Evolutionary conservation across 2,329 filamentous ascomycete genomes (phyloP).

Genomic region (Penicillium sp.): DNA sequence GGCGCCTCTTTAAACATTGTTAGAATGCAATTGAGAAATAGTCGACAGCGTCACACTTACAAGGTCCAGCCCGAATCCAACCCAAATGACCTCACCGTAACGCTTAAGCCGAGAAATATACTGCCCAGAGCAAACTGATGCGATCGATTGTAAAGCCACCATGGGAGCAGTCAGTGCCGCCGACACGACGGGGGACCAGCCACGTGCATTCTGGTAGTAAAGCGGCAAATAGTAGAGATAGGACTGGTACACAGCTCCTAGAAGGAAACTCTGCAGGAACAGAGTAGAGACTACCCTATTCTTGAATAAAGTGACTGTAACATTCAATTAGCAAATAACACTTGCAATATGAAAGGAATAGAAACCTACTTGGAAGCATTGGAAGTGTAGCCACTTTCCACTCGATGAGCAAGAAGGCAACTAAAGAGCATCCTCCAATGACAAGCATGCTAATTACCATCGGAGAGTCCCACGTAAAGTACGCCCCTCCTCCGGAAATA

Average conservation of each 20-base stretch:
- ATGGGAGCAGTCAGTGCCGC: constrained; percentile 51
- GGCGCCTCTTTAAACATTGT: constrained; percentile 36
- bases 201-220: constrained; percentile 56
- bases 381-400: constrained; percentile 53
- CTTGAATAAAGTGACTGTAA: constrained; percentile 47
- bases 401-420: constrained; percentile 52
- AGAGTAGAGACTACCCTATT: constrained; percentile 52
- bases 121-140: constrained; percentile 46
- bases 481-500: constrained; percentile 56
- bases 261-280: constrained; percentile 55
- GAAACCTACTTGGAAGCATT: constrained; percentile 49
- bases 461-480: constrained; percentile 53
- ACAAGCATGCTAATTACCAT: constrained; percentile 57
- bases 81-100: constrained; percentile 57
- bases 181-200: constrained; percentile 44
- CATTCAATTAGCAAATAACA: constrained; percentile 5
- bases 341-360: neutral
- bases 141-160: constrained; percentile 43
- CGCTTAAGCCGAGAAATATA: constrained; percentile 55
- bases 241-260: constrained; percentile 56
- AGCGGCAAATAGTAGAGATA: constrained; percentile 59
- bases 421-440: constrained; percentile 44
- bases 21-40: neutral
- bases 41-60: constrained; percentile 16
- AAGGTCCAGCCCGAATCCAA: constrained; percentile 46